A percentile compares a stretch with the other conserved stretches of the same genome.
phyloP scores from a whole-genome alignment of 1,139 yeast genomes.

The Saccharomyces hybrid region DNA sequence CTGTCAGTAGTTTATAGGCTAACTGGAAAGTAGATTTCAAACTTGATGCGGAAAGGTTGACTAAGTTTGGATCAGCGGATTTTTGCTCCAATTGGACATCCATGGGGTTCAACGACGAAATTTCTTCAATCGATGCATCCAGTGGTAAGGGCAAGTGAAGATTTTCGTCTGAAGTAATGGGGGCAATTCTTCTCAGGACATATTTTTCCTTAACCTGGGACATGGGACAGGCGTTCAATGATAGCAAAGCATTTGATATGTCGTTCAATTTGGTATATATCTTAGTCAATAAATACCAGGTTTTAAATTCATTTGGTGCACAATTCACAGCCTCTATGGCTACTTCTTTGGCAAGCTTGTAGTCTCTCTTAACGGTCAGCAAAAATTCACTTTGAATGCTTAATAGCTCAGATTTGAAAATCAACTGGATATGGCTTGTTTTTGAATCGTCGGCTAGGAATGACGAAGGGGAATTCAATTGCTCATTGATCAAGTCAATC shows the following conservation, averaged over 20 bases:
- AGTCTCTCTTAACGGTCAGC: conserved; percentile 50
- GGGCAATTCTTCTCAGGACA: conserved; percentile 40
- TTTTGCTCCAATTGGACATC: conserved; percentile 54
- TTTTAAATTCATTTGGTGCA: conserved; percentile 83
- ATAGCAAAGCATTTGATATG: conserved; percentile 75
- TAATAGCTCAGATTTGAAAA: conserved; percentile 28
- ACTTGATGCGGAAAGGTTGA: conserved; percentile 77
- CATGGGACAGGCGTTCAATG: conserved; percentile 94
- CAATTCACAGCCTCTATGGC: conserved; percentile 80
- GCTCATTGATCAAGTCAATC: conserved; percentile 55
- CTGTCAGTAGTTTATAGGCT: conserved; percentile 78
- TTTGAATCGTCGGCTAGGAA: conserved; percentile 42
- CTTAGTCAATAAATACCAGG: conserved; percentile 81
- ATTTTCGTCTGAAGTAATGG: conserved; percentile 30
- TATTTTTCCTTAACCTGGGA: conserved; percentile 73
- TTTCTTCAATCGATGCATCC: conserved; percentile 60
- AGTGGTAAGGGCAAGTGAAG: conserved; percentile 78
- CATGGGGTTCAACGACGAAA: conserved; percentile 43
- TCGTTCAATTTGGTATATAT: conserved; percentile 72
- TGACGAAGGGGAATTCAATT: conserved; percentile 34
- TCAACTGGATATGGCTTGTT: conserved; percentile 11
- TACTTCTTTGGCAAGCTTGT: conserved; percentile 68
- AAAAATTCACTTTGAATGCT: conserved; percentile 67
- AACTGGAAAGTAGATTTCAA: conserved; percentile 77
- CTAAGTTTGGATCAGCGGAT: conserved; percentile 59